Evolutionary conservation across 805 yeast genomes (phyloP).

Genomic region (Pichia nanzhaoensis): DNA sequence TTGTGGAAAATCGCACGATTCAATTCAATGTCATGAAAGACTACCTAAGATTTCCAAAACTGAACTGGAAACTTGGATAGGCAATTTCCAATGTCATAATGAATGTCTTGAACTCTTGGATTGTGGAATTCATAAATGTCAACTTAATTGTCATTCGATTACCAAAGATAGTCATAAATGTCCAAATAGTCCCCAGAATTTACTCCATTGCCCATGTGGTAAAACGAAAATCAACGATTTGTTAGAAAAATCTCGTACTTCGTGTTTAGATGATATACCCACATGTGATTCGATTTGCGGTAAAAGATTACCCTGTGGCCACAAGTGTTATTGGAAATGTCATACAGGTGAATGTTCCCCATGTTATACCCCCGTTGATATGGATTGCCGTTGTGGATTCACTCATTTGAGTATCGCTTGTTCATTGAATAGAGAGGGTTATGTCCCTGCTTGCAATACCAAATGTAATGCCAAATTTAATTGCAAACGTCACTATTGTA

Average conservation of each 20-base stretch:
- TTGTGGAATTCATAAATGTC: slow-evolving; percentile 58
- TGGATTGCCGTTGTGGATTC: slow-evolving; percentile 58
- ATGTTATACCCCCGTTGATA: slow-evolving; percentile 48
- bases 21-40: slow-evolving; percentile 39
- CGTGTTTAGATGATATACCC: slow-evolving; percentile 76
- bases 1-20: slow-evolving; percentile 55
- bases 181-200: slow-evolving; percentile 51
- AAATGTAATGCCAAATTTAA: slow-evolving; percentile 70
- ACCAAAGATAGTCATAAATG: slow-evolving; percentile 36
- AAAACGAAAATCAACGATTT: slow-evolving; percentile 39
- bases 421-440: slow-evolving; percentile 42
- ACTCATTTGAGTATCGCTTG: slow-evolving; percentile 59
- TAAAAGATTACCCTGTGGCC: slow-evolving; percentile 66
- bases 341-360: slow-evolving; percentile 71
- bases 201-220: slow-evolving; percentile 79
- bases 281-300: slow-evolving; percentile 63
- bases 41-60: slow-evolving; percentile 30
- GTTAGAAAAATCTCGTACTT: slow-evolving; percentile 35
- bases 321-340: slow-evolving; percentile 58
- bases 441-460: slow-evolving; percentile 54
- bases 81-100: slow-evolving; percentile 43
- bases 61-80: slow-evolving; percentile 37
- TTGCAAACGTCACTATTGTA: slow-evolving; percentile 78
- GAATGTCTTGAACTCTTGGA: slow-evolving; percentile 43
- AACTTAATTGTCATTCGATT: slow-evolving; percentile 46